Evolutionary conservation across 768 basidiomycete species (phyloP).

Genomic region (Austroboletus festivus): DNA sequence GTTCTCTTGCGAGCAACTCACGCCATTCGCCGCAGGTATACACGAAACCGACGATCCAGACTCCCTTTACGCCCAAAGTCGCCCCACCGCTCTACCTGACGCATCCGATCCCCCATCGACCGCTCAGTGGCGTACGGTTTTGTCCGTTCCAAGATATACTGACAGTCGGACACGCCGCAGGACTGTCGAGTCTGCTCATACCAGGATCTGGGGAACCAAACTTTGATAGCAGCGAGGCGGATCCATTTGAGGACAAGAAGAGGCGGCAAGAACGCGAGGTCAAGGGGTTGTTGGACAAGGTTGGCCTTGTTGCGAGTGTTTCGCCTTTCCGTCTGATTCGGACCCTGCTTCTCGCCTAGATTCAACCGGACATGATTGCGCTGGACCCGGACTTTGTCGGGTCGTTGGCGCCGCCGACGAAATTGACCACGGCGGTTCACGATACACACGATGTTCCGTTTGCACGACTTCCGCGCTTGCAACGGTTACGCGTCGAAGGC

Average conservation of each 20-base stretch:
- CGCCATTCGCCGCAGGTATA: slow-evolving; percentile 70
- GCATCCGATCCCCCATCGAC: slow-evolving; percentile 76
- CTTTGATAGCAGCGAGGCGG: slow-evolving; percentile 90
- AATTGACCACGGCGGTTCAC: slow-evolving; percentile 50
- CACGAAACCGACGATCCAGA: slow-evolving; percentile 60
- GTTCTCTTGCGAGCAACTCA: too few relatives aligned
- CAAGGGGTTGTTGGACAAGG: slow-evolving; percentile 86
- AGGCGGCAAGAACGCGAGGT: slow-evolving; percentile 88
- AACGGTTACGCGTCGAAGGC: slow-evolving; percentile 57
- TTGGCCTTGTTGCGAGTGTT: slow-evolving; percentile 23
- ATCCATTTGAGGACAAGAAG: slow-evolving; percentile 88
- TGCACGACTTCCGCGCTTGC: slow-evolving; percentile 72
- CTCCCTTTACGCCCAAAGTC: slow-evolving; percentile 43
- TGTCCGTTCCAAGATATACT: slow-evolving; percentile 87
- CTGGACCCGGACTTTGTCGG: slow-evolving; percentile 78
- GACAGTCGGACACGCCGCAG: slow-evolving; percentile 71
- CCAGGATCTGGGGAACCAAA: slow-evolving; percentile 94
- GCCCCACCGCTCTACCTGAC: slow-evolving; percentile 86
- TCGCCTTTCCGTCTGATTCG: neutral
- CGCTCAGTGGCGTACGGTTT: slow-evolving; percentile 75
- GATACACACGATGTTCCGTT: slow-evolving; percentile 53
- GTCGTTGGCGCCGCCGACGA: slow-evolving; percentile 58
- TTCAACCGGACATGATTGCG: slow-evolving; percentile 90
- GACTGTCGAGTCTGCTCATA: slow-evolving; percentile 82
- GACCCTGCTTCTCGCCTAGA: slow-evolving; percentile 38